Evolutionary conservation across 2,329 filamentous ascomycete genomes (phyloP).

Genomic region (Acephala macrosclerotiorum): DNA sequence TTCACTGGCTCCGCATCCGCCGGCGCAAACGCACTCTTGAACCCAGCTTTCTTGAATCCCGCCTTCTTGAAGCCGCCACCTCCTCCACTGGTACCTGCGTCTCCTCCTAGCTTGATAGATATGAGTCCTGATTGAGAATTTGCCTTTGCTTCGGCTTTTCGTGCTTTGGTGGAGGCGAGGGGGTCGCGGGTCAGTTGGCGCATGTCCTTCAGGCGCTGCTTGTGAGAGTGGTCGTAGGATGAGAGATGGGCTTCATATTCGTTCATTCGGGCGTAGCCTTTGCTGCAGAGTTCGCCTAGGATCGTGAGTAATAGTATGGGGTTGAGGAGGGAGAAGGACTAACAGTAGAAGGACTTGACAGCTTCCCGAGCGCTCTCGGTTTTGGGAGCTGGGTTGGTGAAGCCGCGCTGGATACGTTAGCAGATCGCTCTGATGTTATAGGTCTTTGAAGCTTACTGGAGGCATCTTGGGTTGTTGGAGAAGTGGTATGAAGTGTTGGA

Average conservation of each 20-base stretch:
- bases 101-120: slow-evolving; percentile 66
- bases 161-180: slow-evolving; percentile 66
- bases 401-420: slow-evolving; percentile 48
- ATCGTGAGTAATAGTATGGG: slow-evolving; percentile 19
- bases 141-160: slow-evolving; percentile 75
- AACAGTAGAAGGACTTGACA: slow-evolving; percentile 80
- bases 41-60: slow-evolving; percentile 83
- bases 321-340: slow-evolving; percentile 14
- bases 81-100: slow-evolving; percentile 39
- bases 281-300: slow-evolving; percentile 78
- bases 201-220: slow-evolving; percentile 88
- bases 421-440: neutral
- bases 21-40: slow-evolving; percentile 77
- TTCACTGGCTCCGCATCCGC: slow-evolving; percentile 53
- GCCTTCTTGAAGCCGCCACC: slow-evolving; percentile 67
- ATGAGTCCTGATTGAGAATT: slow-evolving; percentile 67
- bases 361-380: slow-evolving; percentile 76
- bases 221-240: slow-evolving; percentile 95
- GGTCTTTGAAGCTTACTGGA: slow-evolving; percentile 53
- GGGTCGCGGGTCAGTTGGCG: slow-evolving; percentile 82
- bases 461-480: slow-evolving; percentile 53
- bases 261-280: slow-evolving; percentile 94
- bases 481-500: neutral
- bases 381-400: slow-evolving; percentile 55
- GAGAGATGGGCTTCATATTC: slow-evolving; percentile 95